Evolutionary conservation across 2,329 filamentous ascomycete species (phyloP), one percentile per base, ranked within the genome.

Genomic region (Zymoseptoria tritici): DNA sequence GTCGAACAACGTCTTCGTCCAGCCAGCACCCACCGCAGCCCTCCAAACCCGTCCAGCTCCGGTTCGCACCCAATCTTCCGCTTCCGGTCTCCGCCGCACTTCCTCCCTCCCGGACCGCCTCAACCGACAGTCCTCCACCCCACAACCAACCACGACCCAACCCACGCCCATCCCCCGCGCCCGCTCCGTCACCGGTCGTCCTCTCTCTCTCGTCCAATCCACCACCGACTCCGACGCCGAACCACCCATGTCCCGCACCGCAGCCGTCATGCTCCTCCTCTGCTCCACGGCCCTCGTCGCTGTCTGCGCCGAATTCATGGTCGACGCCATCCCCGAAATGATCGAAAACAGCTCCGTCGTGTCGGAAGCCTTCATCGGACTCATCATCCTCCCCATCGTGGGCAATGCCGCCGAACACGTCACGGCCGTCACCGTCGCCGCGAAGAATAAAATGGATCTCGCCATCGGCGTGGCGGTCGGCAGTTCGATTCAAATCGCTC

Each of bases 371-470:
- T 92, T 93, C 64, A 86, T 92, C 62, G 89, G 89, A 67, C 80
- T 92, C 9, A 91, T 93, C 67, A 84, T 93, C 56, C 77, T 93
- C 4, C 89, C 89, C 8, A 91, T 92, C 67, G 89, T 91, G n/a
- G 88, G 89, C 49, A 92, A 92, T 68, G 89, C 89, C 2, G 89
- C 88, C 13, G 89, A 92, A 76, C 89, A 92, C 77, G 87, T 89
- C 20, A 91, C 89, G 0, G 89, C 89, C 6, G 88, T 92, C 57
- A 89, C 85, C 0, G 89, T 92, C 1, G 89, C 89, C 6, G 82
- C 86, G 67, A 91, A 91, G 79, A 90, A 91, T 75, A 92, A 92
- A 76, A 91, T 91, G 87, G 89, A 92, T 69, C 77, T 92, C 8
- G 86, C 89, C 2, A 91, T 92, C 64, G 89, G 88, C 70, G 88